These are phyloP conservation scores for Candida fluviatilis DNA, from an alignment of 805 yeast species.

Conservation along the genomic window DNA sequence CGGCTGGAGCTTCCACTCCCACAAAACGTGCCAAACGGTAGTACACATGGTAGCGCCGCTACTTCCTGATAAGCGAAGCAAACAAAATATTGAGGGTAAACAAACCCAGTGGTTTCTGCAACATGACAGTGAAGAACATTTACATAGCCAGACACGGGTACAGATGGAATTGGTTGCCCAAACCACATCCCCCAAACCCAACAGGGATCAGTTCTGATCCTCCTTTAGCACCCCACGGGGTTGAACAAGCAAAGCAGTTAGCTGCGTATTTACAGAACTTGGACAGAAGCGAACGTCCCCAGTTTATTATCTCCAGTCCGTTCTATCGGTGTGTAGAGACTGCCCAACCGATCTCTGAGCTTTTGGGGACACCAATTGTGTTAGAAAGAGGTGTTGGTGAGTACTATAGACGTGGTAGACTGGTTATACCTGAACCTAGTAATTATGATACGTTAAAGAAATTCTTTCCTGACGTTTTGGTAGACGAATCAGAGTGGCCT, in stretches of 20 bases:
- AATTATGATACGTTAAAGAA: slow-evolving; percentile 40
- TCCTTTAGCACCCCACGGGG: slow-evolving; percentile 82
- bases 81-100: too few relatives aligned
- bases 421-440: slow-evolving; percentile 68
- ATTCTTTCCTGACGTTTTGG: slow-evolving; percentile 48
- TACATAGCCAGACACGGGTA: slow-evolving; percentile 85
- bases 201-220: slow-evolving; percentile 92
- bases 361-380: slow-evolving; percentile 52
- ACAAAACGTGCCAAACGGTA: too few relatives aligned
- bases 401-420: slow-evolving; percentile 77
- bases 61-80: too few relatives aligned
- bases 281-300: slow-evolving; percentile 54
- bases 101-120: background rate
- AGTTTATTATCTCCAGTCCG: slow-evolving; percentile 73
- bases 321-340: slow-evolving; percentile 90
- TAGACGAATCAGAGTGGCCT: slow-evolving; percentile 29
- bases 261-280: slow-evolving; percentile 49
- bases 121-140: slow-evolving; percentile 48
- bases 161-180: slow-evolving; percentile 76
- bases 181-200: slow-evolving; percentile 74
- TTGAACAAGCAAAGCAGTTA: slow-evolving; percentile 79
- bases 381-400: slow-evolving; percentile 88
- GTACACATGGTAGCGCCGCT: background rate
- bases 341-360: slow-evolving; percentile 60
- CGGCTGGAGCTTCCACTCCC: too few relatives aligned